Conservation (phyloP, 306 rosid genomes). For the Inga oerstediana region DNA sequence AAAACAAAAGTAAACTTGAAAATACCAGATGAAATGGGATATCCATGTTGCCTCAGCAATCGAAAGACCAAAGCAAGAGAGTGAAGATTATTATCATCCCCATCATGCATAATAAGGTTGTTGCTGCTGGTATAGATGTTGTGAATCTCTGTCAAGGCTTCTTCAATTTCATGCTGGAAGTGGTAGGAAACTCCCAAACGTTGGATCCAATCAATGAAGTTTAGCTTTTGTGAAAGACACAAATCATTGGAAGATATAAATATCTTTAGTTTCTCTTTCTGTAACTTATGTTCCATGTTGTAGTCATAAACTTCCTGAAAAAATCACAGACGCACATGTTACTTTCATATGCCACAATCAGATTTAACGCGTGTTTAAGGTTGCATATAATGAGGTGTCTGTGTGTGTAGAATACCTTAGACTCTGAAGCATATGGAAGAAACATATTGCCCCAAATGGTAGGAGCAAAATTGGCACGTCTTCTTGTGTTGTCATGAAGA, state of each 20-base stretch:
- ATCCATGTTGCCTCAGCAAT: conserved; percentile 47
- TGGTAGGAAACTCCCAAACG: neutral
- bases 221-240: neutral
- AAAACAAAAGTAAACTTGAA: no score
- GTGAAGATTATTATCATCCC: conserved; percentile 24
- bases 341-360: neutral
- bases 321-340: neutral
- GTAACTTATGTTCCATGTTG: neutral
- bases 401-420: neutral
- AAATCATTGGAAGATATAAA: neutral
- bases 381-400: neutral
- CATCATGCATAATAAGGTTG: neutral
- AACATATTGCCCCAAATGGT: neutral
- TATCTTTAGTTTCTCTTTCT: neutral
- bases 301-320: neutral
- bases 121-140: neutral
- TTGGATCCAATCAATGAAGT: neutral
- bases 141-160: no score
- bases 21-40: conserved; percentile 29
- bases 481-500: neutral
- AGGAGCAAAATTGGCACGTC: neutral
- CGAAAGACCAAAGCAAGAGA: conserved; percentile 44
- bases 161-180: conserved; percentile 30
- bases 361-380: neutral
- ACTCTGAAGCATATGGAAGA: neutral